Base-by-base conservation (phyloP, 2,329 filamentous ascomycete species). In the Pseudogymnoascus sp. region DNA sequence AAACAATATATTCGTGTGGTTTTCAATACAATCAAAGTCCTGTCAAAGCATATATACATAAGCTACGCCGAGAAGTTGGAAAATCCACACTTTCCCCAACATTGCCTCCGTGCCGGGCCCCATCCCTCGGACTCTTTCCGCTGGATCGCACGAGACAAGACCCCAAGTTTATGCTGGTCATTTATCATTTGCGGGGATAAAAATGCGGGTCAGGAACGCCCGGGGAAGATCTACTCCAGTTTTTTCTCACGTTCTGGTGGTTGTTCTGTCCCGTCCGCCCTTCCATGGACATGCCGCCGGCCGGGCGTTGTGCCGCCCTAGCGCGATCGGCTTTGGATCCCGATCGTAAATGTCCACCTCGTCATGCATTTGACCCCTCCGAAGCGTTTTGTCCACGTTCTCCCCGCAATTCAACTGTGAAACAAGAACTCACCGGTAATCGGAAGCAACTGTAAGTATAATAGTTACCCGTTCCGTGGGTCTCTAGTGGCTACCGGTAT, bases 371-470 rank as follows among this genome's bases (percentile, higher is more conserved):
- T 54, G 14, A 18, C 43, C 43, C 43, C 43, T 54, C 43, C 43
- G 43, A 54, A 3, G n/a, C 8, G 43, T 18, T 54, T 30, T 54
- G 25, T 16, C 43, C 43, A 54, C 43, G 43, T 32, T 54, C 43
- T 54, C 43, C 43, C 43, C 43, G 43, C 43, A 54, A 54, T 54
- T 30, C 25, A 54, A 54, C 25, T 54, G 43, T n/a, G 25, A 54
- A 54, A 54, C 25, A 54, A 54, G 43, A 54, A 54, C 8, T 32
- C 43, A 18, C 30, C 30, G 30, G 25, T 32, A 32, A 54, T 16
- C n/a, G 43, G 9, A 54, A 54, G 25, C 43, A 54, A 32, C 25
- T 54, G 43, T 54, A 28, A 54, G 43, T 54, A 12, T 30, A 54
- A 25, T 18, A 54, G 30, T 30, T 9, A n/a, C 25, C 43, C n/a